Evolutionary conservation across 768 basidiomycete species (phyloP).

Genomic region (Mycena capillaripes): DNA sequence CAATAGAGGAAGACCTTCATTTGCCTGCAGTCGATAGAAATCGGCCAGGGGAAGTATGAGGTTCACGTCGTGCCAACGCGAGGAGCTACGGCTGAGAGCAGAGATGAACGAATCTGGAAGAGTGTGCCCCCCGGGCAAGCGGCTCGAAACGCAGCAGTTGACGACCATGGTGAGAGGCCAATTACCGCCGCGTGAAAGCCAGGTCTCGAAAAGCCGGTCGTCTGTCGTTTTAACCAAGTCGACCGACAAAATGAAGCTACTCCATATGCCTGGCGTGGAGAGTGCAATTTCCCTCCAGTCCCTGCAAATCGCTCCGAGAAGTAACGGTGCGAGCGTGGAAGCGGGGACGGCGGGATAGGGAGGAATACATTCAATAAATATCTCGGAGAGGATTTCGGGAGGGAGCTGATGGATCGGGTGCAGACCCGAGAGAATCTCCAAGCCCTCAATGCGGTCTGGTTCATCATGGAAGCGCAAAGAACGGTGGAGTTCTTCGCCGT

Average conservation of each 20-base stretch:
- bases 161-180: conserved; percentile 19
- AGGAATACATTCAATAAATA: conserved; percentile 20
- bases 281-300: conserved; percentile 16
- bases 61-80: conserved; percentile 23
- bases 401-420: conserved; percentile 15
- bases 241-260: conserved; percentile 19
- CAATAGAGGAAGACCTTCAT: conserved; percentile 10
- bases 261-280: conserved; percentile 19
- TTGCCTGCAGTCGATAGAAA: conserved; percentile 13
- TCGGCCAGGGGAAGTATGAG: conserved; percentile 11
- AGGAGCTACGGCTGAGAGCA: conserved; percentile 2
- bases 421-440: background rate
- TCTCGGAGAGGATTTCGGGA: conserved; percentile 16
- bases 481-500: background rate
- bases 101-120: conserved; percentile 3
- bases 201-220: conserved; percentile 12
- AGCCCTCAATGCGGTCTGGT: background rate
- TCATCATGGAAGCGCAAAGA: too few relatives aligned
- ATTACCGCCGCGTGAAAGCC: conserved; percentile 19
- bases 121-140: background rate
- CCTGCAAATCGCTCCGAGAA: background rate
- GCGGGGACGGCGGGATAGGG: conserved; percentile 12
- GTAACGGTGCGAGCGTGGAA: conserved; percentile 17
- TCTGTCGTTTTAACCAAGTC: conserved; percentile 5
- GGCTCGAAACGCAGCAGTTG: background rate